Conservation (phyloP, 2,329 filamentous ascomycete species). For the Coleophoma eucalyptorum region DNA sequence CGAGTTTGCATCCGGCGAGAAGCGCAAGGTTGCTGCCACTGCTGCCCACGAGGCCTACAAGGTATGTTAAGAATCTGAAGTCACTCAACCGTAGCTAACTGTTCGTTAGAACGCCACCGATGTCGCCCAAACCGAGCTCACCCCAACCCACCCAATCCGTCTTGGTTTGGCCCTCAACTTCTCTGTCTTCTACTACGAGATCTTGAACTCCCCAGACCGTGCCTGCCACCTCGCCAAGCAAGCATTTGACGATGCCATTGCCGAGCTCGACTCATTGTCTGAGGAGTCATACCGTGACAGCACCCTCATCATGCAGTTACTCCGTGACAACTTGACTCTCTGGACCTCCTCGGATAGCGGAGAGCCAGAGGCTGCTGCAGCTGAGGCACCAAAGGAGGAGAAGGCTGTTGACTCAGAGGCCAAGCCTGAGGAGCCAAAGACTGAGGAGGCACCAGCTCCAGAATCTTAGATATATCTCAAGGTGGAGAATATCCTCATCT, state of each 20-base stretch:
- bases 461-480: slow-evolving; percentile 46
- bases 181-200: slow-evolving; percentile 99
- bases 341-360: slow-evolving; percentile 93
- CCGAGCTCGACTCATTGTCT: slow-evolving; percentile 91
- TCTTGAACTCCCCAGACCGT: slow-evolving; percentile 96
- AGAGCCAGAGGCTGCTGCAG: slow-evolving; percentile 63
- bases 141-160: slow-evolving; percentile 89
- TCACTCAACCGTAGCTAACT: too few relatives aligned
- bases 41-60: slow-evolving; percentile 98
- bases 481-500: slow-evolving; percentile 28
- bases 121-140: slow-evolving; percentile 83
- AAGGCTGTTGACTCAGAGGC: slow-evolving; percentile 31
- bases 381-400: slow-evolving; percentile 62
- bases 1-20: slow-evolving; percentile 91
- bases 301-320: slow-evolving; percentile 98
- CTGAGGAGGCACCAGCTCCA: slow-evolving; percentile 36
- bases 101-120: slow-evolving; percentile 65
- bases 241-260: slow-evolving; percentile 95
- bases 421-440: slow-evolving; percentile 17
- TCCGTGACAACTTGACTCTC: slow-evolving; percentile 96
- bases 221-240: slow-evolving; percentile 97
- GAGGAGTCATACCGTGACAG: slow-evolving; percentile 99
- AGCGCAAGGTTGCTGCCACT: slow-evolving; percentile 91
- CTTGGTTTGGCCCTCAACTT: slow-evolving; percentile 92
- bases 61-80: not conserved